Base-by-base conservation (phyloP, 1,284 basidiomycete genomes). In the Neotropicomus parvogracilis region DNA sequence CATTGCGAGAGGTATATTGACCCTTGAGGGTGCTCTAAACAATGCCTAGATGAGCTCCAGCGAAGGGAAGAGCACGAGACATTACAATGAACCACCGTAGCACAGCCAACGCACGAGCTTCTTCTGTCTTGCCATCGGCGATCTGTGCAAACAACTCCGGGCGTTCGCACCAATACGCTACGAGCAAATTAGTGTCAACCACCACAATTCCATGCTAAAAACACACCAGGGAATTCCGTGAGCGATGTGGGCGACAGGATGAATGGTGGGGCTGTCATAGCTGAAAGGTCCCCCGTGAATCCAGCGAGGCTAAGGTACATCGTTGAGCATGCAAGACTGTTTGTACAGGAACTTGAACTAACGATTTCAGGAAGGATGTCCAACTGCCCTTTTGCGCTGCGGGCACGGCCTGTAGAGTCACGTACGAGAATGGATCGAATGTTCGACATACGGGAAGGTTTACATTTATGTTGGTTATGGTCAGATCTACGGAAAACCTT, bases 181-280 rank as follows among this genome's bases (percentile, higher is more conserved):
- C 40, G 45, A 50, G 44, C 1, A 36, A 32, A 49, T 57, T 21
- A 50, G 44, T 14, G 8, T 40, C 49, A n/a, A 20, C 0, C 14
- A 33, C 43, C 20, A n/a, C 16, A 33, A 20, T 9, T 2, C 7
- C 11, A 12, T 26, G 9, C 0, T 14, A n/a, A 24, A 32, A 27
- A 65, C 79, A 51, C 52, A 89, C 87, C 86, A 51, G 91, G 91
- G 67, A 92, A 95, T 68, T 95, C 92, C 0, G 88, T 90, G 43
- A 91, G 75, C 6, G 85, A 89, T 6, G 84, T 83, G 16, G 91
- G 91, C 3, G 90, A 92, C 49, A 94, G 79, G 59, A 95, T 94
- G 74, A 95, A 91, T 1, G 86, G 85, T n/a, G 95, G 95, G 0
- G 95, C 95, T 0, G 95, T 98, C 73, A 99, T 77, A 5, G 87